These are phyloP conservation scores for Fonsecaea erecta DNA, from an alignment of 2,329 filamentous ascomycete genomes.

Conservation along the genomic window DNA sequence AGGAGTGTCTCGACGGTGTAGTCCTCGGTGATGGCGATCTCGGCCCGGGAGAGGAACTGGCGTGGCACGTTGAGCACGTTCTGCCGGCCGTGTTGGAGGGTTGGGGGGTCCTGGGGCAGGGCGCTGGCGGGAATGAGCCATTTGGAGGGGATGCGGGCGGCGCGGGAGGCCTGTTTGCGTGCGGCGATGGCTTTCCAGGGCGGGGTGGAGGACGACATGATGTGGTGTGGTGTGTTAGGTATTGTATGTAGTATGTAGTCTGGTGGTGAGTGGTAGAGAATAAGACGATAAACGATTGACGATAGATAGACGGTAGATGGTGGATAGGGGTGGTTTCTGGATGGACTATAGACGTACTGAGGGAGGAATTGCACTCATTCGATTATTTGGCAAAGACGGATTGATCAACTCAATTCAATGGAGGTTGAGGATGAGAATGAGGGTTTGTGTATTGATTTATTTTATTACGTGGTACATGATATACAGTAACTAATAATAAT, in stretches of 20 bases:
- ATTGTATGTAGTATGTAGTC: too few relatives aligned
- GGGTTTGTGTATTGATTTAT: too few relatives aligned
- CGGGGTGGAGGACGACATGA: background rate
- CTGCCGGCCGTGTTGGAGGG: conserved; percentile 27
- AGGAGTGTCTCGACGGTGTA: conserved; percentile 53
- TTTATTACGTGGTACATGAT: too few relatives aligned
- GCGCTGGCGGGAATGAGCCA: conserved; percentile 44
- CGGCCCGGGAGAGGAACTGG: conserved; percentile 57
- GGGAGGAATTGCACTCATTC: background rate
- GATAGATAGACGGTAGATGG: too few relatives aligned
- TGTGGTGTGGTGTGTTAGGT: background rate
- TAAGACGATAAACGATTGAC: too few relatives aligned
- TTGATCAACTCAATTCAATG: background rate
- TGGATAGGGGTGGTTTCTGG: too few relatives aligned
- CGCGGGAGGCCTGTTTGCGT: conserved; percentile 47
- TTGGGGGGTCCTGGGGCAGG: conserved; percentile 35
- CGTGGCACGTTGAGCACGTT: conserved; percentile 56
- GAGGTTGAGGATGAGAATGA: too few relatives aligned
- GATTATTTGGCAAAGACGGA: background rate
- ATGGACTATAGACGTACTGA: background rate
- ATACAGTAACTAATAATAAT: too few relatives aligned
- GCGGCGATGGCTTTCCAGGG: conserved; percentile 42
- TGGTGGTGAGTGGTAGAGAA: too few relatives aligned
- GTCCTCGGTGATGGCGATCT: conserved; percentile 61
- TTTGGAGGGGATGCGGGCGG: conserved; percentile 46